These are phyloP conservation scores for Stephania yunnanensis DNA, from an alignment of 164 flowering plant species.

Conservation along the genomic window DNA sequence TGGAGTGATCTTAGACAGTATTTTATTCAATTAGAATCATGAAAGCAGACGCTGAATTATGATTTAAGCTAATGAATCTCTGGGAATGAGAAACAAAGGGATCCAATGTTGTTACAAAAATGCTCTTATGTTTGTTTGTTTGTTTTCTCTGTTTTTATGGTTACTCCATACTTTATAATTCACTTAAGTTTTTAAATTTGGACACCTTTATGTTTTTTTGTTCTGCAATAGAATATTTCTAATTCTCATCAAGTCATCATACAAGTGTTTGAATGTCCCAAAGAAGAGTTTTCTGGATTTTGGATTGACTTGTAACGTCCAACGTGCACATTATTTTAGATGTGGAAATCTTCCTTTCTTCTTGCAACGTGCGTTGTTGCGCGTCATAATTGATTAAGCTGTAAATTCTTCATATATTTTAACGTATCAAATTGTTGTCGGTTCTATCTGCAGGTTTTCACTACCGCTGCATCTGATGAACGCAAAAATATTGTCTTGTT, in stretches of 20 bases:
- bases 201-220: no score
- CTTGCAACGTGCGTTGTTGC: neutral
- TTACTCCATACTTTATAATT: neutral
- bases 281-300: neutral
- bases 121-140: neutral
- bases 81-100: neutral
- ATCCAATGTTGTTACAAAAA: neutral
- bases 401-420: neutral
- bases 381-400: neutral
- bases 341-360: neutral
- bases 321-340: no score
- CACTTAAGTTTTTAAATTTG: neutral
- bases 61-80: neutral
- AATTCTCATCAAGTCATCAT: no score
- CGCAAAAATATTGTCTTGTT: slow-evolving; percentile 83
- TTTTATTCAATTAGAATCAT: neutral
- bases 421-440: neutral
- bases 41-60: neutral
- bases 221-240: no score
- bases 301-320: neutral
- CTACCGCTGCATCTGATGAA: slow-evolving; percentile 95
- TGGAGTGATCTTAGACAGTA: neutral
- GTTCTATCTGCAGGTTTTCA: slow-evolving; percentile 63
- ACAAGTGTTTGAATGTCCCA: no score
- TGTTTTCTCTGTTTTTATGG: neutral